phyloP scores from a whole-genome alignment of 192 early-diverging fungal genomes.

The Podochytrium sp. region DNA sequence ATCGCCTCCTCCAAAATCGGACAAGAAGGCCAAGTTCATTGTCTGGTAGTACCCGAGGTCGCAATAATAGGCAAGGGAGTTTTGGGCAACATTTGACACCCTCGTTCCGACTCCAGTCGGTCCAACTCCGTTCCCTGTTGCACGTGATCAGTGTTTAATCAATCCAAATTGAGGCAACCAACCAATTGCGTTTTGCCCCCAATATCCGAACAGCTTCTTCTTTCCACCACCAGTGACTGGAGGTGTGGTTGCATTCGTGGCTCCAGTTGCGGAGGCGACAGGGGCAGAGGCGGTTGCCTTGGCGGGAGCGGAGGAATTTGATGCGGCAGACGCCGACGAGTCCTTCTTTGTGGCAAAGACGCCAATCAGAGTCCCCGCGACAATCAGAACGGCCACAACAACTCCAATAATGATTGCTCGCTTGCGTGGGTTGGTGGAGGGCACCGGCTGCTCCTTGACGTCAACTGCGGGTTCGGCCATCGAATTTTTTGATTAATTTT shows the following conservation, averaged over 20 bases:
- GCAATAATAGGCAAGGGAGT: neutral
- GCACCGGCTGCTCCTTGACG: too few species aligned
- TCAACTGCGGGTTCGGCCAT: too few species aligned
- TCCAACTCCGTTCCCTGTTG: slow-evolving; percentile 1
- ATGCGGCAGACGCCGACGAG: neutral
- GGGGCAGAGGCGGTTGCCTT: neutral
- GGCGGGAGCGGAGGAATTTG: neutral
- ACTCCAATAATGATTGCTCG: neutral
- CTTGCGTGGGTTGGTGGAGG: neutral
- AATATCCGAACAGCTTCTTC: slow-evolving; percentile 12
- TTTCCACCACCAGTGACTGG: too few species aligned
- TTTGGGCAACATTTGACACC: neutral
- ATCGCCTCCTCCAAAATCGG: slow-evolving; percentile 13
- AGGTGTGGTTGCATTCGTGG: neutral
- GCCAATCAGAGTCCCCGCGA: slow-evolving; percentile 11
- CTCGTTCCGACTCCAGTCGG: neutral
- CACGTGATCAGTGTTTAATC: neutral
- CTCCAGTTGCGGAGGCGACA: neutral
- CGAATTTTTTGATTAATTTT: too few species aligned
- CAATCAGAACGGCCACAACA: neutral
- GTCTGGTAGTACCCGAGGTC: slow-evolving; percentile 4
- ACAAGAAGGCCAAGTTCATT: slow-evolving; percentile 13
- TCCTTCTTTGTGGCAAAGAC: slow-evolving; percentile 12
- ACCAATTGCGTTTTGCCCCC: slow-evolving; percentile 4
- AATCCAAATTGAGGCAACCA: neutral